These are phyloP conservation scores for Chalciporus sphaerocephalus DNA, from an alignment of 768 basidiomycete genomes.

Conservation along the genomic window DNA sequence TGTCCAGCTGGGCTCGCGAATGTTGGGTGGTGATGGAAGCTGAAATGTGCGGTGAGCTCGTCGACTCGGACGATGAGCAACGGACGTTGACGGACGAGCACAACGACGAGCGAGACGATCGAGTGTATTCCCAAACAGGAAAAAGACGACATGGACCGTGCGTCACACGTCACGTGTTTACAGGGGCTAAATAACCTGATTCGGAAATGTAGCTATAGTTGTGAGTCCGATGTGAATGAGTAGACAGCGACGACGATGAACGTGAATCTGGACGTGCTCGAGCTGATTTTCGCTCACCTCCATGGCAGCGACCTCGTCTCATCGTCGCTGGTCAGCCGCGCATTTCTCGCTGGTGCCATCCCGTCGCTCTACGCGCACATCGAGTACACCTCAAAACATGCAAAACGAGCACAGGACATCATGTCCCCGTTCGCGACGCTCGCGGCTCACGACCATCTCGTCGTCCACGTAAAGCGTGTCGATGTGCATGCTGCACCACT, in stretches of 20 bases:
- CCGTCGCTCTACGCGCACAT: conserved; percentile 60
- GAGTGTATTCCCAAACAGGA: conserved; percentile 14
- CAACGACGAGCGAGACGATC: conserved; percentile 22
- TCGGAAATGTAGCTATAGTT: not conserved
- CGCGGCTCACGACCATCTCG: conserved; percentile 47
- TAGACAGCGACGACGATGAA: conserved; percentile 49
- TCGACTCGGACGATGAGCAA: conserved; percentile 1
- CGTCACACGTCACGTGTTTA: conserved; percentile 15
- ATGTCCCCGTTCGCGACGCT: conserved; percentile 62
- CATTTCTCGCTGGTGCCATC: conserved; percentile 60
- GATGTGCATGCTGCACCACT: conserved; percentile 50
- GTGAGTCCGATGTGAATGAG: too few relatives aligned
- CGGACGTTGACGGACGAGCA: conserved; percentile 13
- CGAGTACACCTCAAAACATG: conserved; percentile 50
- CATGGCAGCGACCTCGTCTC: conserved; percentile 51
- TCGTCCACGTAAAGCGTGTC: conserved; percentile 55
- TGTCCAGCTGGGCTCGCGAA: not conserved
- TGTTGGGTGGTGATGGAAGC: not conserved
- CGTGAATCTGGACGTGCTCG: conserved; percentile 68
- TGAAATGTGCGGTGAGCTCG: not conserved
- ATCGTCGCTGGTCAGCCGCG: conserved; percentile 58
- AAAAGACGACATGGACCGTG: conserved; percentile 20
- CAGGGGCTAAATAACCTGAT: conserved; percentile 9
- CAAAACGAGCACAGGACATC: conserved; percentile 47
- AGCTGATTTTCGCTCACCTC: conserved; percentile 58